Conservation (phyloP, 108 stramenopile genomes). For the Chaetoceros tenuissimus region DNA sequence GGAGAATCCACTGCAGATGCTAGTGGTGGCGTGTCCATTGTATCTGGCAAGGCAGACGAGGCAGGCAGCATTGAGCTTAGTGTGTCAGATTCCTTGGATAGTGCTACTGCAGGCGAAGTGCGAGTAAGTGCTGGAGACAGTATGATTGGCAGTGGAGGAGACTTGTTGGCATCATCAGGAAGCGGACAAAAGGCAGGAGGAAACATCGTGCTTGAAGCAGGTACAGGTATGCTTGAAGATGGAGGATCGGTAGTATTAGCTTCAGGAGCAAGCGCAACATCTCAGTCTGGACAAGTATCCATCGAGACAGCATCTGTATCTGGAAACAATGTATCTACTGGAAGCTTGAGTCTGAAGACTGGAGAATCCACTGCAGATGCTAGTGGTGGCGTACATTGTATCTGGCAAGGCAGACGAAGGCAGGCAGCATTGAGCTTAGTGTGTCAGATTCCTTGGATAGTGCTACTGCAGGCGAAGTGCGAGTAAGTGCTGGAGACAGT, state of each 20-base stretch:
- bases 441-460: too few species aligned
- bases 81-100: background rate
- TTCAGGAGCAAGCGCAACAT: background rate
- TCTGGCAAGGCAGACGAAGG: background rate
- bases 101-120: background rate
- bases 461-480: too few species aligned
- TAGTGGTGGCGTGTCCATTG: conserved; percentile 13
- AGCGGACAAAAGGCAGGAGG: background rate
- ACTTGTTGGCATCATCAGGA: background rate
- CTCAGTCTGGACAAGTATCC: background rate
- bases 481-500: too few species aligned
- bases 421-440: too few species aligned
- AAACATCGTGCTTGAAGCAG: background rate
- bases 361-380: background rate
- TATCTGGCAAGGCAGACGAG: conserved; percentile 5
- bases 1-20: conserved; percentile 6
- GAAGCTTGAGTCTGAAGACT: background rate
- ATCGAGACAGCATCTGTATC: background rate
- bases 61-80: conserved; percentile 10
- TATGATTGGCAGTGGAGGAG: background rate
- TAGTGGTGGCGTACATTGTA: too few species aligned
- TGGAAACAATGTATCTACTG: background rate
- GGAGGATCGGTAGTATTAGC: background rate
- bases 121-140: background rate
- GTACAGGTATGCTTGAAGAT: background rate